phyloP scores from a whole-genome alignment of 768 basidiomycete genomes.

The Mycena amicta region DNA sequence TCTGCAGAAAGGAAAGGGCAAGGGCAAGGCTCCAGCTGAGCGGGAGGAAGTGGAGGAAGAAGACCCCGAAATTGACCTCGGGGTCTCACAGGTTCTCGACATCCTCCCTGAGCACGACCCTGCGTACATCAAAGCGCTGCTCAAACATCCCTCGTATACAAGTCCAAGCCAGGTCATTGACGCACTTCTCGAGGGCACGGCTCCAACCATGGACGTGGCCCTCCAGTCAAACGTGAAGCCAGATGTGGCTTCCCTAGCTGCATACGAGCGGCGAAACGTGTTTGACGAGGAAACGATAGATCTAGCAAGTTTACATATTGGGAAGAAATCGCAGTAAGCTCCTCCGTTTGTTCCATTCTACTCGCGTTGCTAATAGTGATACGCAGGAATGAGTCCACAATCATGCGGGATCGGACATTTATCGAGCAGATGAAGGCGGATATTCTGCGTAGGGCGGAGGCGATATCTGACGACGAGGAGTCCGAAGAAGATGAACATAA shows the following conservation, averaged over 20 bases:
- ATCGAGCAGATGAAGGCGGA: slow-evolving; percentile 81
- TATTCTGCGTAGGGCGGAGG: slow-evolving; percentile 77
- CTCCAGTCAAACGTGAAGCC: slow-evolving; percentile 1
- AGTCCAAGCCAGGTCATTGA: slow-evolving; percentile 65
- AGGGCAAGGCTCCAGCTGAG: slow-evolving; percentile 40
- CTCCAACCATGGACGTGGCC: slow-evolving; percentile 43
- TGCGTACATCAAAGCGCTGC: slow-evolving; percentile 59
- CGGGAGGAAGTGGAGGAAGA: slow-evolving; percentile 23
- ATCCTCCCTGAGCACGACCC: slow-evolving; percentile 67
- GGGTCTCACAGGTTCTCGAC: slow-evolving; percentile 72
- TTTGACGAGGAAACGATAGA: slow-evolving; percentile 80
- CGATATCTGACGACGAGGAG: slow-evolving; percentile 63
- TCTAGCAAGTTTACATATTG: slow-evolving; percentile 54
- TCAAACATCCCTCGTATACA: slow-evolving; percentile 52
- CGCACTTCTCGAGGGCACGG: slow-evolving; percentile 76
- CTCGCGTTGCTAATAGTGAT: slow-evolving; percentile 3
- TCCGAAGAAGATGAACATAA: slow-evolving; percentile 47
- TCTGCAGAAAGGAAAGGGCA: slow-evolving; percentile 43
- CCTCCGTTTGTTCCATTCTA: too few species aligned
- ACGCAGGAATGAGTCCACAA: slow-evolving; percentile 35
- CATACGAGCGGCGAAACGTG: slow-evolving; percentile 62
- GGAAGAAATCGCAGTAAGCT: slow-evolving; percentile 62
- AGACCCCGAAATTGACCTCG: slow-evolving; percentile 54
- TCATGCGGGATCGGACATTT: slow-evolving; percentile 58
- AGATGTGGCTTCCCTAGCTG: slow-evolving; percentile 26